A percentile compares a stretch with the other conserved stretches of the same genome.
Conservation (phyloP, 305 asterid species). For the Withania somnifera region DNA sequence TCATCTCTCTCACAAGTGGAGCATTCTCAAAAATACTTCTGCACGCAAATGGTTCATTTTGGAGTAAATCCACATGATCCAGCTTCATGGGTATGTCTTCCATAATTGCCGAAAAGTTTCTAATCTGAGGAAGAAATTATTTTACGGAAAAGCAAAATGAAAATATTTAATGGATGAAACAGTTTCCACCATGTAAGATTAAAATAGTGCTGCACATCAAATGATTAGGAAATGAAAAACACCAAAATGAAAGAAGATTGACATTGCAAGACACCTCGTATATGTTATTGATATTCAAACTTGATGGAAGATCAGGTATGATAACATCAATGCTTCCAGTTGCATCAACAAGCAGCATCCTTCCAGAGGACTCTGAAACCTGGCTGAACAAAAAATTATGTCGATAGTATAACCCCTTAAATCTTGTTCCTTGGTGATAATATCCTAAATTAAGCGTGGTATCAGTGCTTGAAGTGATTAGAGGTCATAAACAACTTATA, state of each 20-base stretch:
- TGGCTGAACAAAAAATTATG: conserved; percentile 21
- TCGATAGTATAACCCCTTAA: conserved; percentile 12
- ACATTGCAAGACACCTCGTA: conserved; percentile 46
- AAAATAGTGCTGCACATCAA: neutral
- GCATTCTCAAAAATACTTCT: conserved; percentile 44
- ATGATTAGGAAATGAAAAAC: neutral
- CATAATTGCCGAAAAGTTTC: conserved; percentile 39
- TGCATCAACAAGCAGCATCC: conserved; percentile 80
- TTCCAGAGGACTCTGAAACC: conserved; percentile 73
- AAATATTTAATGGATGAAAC: neutral
- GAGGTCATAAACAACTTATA: too few relatives aligned
- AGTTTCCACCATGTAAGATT: neutral
- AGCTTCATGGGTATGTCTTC: conserved; percentile 47
- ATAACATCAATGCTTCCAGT: conserved; percentile 67
- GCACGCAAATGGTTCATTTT: conserved; percentile 48
- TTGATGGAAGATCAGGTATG: conserved; percentile 42
- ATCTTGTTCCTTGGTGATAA: too few relatives aligned
- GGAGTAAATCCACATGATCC: conserved; percentile 26
- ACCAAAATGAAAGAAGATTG: conserved; percentile 2
- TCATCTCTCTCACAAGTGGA: conserved; percentile 24
- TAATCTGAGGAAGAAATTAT: conserved; percentile 32
- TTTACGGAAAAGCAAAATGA: neutral
- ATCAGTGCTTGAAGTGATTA: too few relatives aligned
- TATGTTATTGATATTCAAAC: conserved; percentile 39
- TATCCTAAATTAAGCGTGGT: too few relatives aligned